Evolutionary conservation across 192 early-diverging fungal genomes (phyloP).

Genomic region (Podila minutissima): DNA sequence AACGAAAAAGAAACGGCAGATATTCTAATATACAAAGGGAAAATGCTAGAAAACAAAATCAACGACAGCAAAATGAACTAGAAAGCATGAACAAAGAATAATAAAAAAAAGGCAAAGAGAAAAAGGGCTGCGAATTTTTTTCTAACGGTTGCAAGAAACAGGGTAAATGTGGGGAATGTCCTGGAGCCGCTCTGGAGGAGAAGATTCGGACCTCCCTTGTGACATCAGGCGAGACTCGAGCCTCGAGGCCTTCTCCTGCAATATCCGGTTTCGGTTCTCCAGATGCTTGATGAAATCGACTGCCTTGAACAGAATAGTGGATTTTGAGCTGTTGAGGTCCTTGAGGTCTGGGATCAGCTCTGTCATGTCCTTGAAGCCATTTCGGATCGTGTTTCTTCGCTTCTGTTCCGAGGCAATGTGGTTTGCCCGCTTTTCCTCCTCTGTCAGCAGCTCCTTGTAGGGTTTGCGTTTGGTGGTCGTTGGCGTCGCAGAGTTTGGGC

Average conservation of each 20-base stretch:
- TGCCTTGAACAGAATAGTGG: constrained; percentile 73
- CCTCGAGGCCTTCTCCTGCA: constrained; percentile 53
- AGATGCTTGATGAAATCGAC: constrained; percentile 71
- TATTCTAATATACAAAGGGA: not conserved
- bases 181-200: constrained; percentile 27
- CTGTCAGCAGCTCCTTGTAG: constrained; percentile 76
- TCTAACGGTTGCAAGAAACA: not conserved
- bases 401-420: constrained; percentile 83
- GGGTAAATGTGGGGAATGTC: constrained; percentile 52
- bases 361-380: constrained; percentile 90
- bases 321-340: constrained; percentile 69
- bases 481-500: constrained; percentile 3
- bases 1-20: not conserved
- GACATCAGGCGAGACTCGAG: constrained; percentile 27
- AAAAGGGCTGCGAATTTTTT: not conserved
- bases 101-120: not conserved
- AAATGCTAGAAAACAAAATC: not conserved
- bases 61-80: not conserved
- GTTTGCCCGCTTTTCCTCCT: constrained; percentile 78
- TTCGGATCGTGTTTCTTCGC: constrained; percentile 76
- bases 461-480: constrained; percentile 48
- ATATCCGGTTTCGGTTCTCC: constrained; percentile 62
- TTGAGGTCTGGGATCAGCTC: constrained; percentile 85
- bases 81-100: not conserved
- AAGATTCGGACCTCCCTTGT: constrained; percentile 20